Conservation (phyloP, 345 rosid species). For the Hypericum androsaemum region DNA sequence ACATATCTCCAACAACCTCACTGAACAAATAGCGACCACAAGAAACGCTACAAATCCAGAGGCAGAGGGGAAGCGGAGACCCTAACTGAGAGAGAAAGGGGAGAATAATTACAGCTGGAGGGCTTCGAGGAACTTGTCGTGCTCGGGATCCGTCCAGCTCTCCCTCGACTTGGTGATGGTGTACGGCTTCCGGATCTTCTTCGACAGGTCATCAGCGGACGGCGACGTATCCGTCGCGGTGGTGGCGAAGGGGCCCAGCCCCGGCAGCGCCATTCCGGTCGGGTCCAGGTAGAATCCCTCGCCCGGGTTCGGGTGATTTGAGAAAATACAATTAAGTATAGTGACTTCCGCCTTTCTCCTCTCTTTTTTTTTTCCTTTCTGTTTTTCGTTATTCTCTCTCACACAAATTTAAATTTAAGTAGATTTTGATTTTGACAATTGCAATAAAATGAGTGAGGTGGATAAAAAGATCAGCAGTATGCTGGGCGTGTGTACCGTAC, state of each 20-base stretch:
- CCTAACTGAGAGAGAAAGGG: conserved; percentile 1
- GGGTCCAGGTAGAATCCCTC: conserved; percentile 64
- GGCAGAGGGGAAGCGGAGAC: background rate
- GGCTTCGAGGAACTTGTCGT: conserved; percentile 88
- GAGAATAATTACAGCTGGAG: conserved; percentile 59
- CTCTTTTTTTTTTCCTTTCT: too few relatives aligned
- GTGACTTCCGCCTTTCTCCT: too few relatives aligned
- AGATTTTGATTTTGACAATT: background rate
- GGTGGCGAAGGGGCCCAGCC: conserved; percentile 39
- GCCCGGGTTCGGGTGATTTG: conserved; percentile 47
- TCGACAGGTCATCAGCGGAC: conserved; percentile 44
- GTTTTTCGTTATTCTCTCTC: background rate
- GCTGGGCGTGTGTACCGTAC: too few relatives aligned
- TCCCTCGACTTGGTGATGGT: conserved; percentile 81
- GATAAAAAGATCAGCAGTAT: too few relatives aligned
- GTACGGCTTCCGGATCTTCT: conserved; percentile 79
- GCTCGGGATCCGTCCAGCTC: conserved; percentile 98
- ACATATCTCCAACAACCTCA: too few relatives aligned
- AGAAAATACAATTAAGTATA: conserved; percentile 31
- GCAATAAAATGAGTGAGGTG: too few relatives aligned
- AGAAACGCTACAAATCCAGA: too few relatives aligned
- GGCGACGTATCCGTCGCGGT: conserved; percentile 24
- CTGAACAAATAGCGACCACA: too few relatives aligned
- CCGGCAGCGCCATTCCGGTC: conserved; percentile 53
- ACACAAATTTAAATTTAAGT: background rate